phyloP scores from a whole-genome alignment of 768 basidiomycete genomes.

The Suillus paluster region DNA sequence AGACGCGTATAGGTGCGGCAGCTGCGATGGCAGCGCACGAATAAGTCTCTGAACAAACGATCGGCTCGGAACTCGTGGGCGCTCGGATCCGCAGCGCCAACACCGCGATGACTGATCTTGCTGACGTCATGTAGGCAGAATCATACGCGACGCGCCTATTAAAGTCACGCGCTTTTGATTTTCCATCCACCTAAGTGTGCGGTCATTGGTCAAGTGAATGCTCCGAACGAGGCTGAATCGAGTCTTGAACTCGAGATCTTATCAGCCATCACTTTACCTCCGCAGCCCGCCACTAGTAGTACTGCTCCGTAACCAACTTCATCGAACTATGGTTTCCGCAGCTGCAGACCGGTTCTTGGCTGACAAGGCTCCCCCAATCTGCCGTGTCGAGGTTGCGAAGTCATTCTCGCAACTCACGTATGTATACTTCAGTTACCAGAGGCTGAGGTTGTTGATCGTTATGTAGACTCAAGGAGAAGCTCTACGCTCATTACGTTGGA shows the following conservation, averaged over 20 bases:
- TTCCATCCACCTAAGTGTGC: neutral
- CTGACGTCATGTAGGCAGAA: neutral
- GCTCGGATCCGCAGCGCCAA: no score
- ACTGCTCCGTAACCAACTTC: neutral
- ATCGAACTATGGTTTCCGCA: conserved; percentile 38
- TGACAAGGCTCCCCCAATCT: conserved; percentile 77
- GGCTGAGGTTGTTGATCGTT: conserved; percentile 1
- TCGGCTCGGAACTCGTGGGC: neutral
- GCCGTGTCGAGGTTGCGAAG: conserved; percentile 67
- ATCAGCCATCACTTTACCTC: conserved; percentile 5
- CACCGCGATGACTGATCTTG: neutral
- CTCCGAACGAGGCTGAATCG: conserved; percentile 13
- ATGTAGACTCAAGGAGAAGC: conserved; percentile 71
- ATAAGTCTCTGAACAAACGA: neutral
- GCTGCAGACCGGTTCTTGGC: conserved; percentile 69
- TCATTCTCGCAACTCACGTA: conserved; percentile 75
- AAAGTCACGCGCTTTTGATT: neutral
- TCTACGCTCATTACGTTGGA: conserved; percentile 75
- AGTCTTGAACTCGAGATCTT: conserved; percentile 13
- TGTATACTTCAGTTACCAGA: conserved; percentile 10
- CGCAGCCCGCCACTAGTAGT: neutral
- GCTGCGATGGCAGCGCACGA: neutral
- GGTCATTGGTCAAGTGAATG: neutral
- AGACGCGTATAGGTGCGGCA: neutral
- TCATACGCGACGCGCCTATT: neutral